Evolutionary conservation across 2,329 filamentous ascomycete species (phyloP), one percentile per base, ranked within the genome.

Genomic region (Raffaelea ambrosiae): DNA sequence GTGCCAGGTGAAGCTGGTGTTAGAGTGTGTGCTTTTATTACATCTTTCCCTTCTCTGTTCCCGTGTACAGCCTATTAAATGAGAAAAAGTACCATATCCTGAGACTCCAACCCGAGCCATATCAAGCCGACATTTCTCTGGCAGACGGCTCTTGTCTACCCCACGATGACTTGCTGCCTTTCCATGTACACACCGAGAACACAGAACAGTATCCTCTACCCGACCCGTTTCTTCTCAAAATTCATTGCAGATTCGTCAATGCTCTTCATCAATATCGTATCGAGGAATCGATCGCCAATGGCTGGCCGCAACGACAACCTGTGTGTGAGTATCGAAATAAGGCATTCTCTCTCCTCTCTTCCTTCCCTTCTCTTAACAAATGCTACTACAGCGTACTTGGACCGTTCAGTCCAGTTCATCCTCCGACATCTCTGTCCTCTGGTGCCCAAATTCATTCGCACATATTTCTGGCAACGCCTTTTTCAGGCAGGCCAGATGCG

Each of bases 51-150:
- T 23, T 23, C 19, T 22, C 14, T 43, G 18, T 43, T 22, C 16
- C 13, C 2, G 23, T 33, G 41, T n/a, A n/a, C 41, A 43, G 23
- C 14, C 26, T 11, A 31, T 43, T 31, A 16, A 31, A 20, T 9
- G 16, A 43, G 26, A 31, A 11, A 4, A n/a, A 43, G 41, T 43
- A 43, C 23, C 23, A 33, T 43, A 43, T 43, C 23, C n/a, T 31
- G 41, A 43, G 26, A n/a, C 26, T 43, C 18, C 26, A 43, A 26
- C 41, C 41, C 41, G 41, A 43, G 41, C 41, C 41, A 43, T 43
- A 33, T 33, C 16, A 20, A 5, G 26, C 16, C 5, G 41, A 29
- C 14, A 43, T 43, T 43, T 33, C 26, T 31, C 19, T 43, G 18
- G 14, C 23, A 14, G 41, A 43, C 41, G 41, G 41, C n/a, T 43